phyloP scores from a whole-genome alignment of 305 asterid species.

The Coffea humblotiana region DNA sequence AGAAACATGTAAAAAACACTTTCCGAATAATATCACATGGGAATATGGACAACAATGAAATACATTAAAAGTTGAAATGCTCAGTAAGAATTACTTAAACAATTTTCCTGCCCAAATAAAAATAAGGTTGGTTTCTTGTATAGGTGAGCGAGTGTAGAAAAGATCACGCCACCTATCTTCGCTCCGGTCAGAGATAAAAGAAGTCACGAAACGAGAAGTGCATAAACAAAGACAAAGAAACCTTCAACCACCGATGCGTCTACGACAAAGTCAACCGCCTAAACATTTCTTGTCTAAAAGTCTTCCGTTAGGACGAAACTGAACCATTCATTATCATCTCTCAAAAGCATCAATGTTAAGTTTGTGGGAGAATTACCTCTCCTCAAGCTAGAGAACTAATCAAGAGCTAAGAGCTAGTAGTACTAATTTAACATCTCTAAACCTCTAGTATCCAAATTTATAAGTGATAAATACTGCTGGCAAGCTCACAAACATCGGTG shows the following conservation, averaged over 20 bases:
- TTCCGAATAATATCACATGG: too few relatives aligned
- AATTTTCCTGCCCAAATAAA: background rate
- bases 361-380: background rate
- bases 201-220: background rate
- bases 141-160: background rate
- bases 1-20: conserved; percentile 22
- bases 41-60: background rate
- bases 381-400: background rate
- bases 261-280: background rate
- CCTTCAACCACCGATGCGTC: background rate
- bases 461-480: background rate
- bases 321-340: too few relatives aligned
- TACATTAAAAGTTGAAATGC: background rate
- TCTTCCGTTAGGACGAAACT: background rate
- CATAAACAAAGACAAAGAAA: background rate
- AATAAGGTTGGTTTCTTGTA: background rate
- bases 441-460: background rate
- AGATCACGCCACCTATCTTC: background rate
- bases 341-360: background rate
- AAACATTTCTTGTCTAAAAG: background rate
- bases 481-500: background rate
- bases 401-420: background rate
- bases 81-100: background rate
- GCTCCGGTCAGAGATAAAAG: background rate
- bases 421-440: background rate